Evolutionary conservation across 768 basidiomycete genomes (phyloP), one percentile per base, ranked within the genome.

Genomic region (Agrocybe chaxingu): DNA sequence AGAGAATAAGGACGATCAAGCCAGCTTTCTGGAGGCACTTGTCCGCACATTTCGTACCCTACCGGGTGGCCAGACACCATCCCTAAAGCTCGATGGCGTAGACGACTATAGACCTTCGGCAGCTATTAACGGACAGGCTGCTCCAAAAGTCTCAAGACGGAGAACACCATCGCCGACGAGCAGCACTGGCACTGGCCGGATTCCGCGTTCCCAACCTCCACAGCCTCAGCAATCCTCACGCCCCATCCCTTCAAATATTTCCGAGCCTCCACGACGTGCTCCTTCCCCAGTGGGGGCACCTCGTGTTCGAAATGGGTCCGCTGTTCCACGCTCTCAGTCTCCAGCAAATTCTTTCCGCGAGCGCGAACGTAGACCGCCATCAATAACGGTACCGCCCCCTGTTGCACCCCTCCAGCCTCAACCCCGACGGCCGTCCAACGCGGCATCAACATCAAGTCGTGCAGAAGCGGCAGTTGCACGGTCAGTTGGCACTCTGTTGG

Each of bases 1-100:
- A 0, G 94, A 96, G 60, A 79, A 77, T 48, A 64, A 76, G 31
- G 63, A 63, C 19, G 93, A 98, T 58, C 95, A 96, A 64, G 57
- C 71, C 9, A 68, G 69, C 9, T 98, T 98, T 65, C 63, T 97
- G 43, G 75, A 77, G 36, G 74, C 85, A 1, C 57, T 88, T 36
- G 68, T 93, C 51, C 77, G 82, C 39, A 71, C 86, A 32, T 88
- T 85, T 63, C 78, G 70, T 34, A 65, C 65, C 33, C 69, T 81
- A 18, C 65, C 78, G 16, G 71, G 69, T 16, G 70, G 74, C 2
- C 66, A 74, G 24, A 64, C 68, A 0, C 59, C 75, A 7, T 24
- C 24, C 24, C 63, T 90, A 52, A 78, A 83, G 29, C 64, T 90
- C 18, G 77, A 81, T 29, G 87, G 87, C 7, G 60, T 89, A 3